A percentile compares a stretch with the other conserved stretches of the same genome.
These are phyloP conservation scores for Sphenostylis stenocarpa DNA, from an alignment of 306 rosid species.

Conservation along the genomic window DNA sequence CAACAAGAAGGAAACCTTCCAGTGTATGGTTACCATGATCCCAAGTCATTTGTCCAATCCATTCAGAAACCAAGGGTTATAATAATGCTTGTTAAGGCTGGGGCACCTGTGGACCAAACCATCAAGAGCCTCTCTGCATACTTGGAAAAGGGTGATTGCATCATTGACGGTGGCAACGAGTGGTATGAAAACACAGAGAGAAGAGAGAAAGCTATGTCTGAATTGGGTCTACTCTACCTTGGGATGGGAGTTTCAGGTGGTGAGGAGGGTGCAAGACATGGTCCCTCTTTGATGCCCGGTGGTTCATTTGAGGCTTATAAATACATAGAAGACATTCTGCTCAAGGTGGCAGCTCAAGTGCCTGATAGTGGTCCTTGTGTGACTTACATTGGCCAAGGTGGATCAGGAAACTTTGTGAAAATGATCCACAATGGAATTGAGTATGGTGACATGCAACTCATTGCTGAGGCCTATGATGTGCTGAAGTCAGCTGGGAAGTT, in stretches of 20 bases:
- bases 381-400: conserved; percentile 75
- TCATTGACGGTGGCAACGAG: conserved; percentile 86
- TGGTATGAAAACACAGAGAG: conserved; percentile 92
- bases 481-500: conserved; percentile 76
- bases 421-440: conserved; percentile 84
- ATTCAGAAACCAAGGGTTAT: conserved; percentile 76
- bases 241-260: conserved; percentile 95
- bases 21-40: conserved; percentile 73
- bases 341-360: conserved; percentile 90
- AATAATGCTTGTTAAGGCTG: conserved; percentile 85
- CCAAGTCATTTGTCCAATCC: conserved; percentile 71
- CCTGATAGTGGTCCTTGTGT: conserved; percentile 81
- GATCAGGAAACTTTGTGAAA: conserved; percentile 85
- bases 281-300: conserved; percentile 92
- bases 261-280: conserved; percentile 80
- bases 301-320: conserved; percentile 77
- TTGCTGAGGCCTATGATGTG: conserved; percentile 84
- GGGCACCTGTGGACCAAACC: conserved; percentile 79
- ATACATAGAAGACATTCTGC: conserved; percentile 75
- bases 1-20: conserved; percentile 78
- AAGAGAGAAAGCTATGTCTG: conserved; percentile 66
- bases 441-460: conserved; percentile 88
- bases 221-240: conserved; percentile 74
- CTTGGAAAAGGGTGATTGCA: conserved; percentile 79
- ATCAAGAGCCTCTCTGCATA: conserved; percentile 67